These are phyloP conservation scores for Talaromyces sp. DNA, from an alignment of 2,329 filamentous ascomycete species.

Conservation along the genomic window DNA sequence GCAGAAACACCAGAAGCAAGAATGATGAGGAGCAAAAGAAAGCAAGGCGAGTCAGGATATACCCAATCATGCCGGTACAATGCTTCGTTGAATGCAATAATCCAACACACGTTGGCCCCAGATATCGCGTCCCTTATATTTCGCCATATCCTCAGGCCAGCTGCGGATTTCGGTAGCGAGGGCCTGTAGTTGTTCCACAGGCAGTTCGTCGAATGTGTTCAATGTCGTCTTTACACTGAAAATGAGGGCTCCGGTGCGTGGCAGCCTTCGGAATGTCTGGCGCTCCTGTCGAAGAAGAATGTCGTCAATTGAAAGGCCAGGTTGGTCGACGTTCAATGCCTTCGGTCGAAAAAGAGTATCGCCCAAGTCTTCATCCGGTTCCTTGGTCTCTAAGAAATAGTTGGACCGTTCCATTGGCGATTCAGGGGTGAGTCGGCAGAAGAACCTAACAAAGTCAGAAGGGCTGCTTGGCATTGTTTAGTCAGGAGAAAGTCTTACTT, in stretches of 20 bases:
- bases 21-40: neutral
- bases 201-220: conserved; percentile 42
- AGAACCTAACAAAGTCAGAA: conserved; percentile 38
- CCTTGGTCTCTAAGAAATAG: conserved; percentile 52
- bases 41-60: neutral
- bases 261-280: conserved; percentile 51
- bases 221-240: conserved; percentile 53
- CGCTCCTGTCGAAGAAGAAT: conserved; percentile 51
- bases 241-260: conserved; percentile 46
- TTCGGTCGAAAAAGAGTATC: conserved; percentile 49
- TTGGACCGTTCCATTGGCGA: conserved; percentile 51
- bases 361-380: conserved; percentile 36
- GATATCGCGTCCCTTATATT: conserved; percentile 47
- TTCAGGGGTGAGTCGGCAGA: conserved; percentile 45
- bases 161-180: conserved; percentile 46
- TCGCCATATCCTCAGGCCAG: conserved; percentile 47
- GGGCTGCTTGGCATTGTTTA: neutral
- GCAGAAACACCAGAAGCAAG: neutral
- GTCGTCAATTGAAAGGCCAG: conserved; percentile 38
- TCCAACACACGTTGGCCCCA: conserved; percentile 45
- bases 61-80: conserved; percentile 1
- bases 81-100: conserved; percentile 33
- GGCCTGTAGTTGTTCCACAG: conserved; percentile 42
- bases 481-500: conserved; percentile 33
- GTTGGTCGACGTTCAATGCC: conserved; percentile 39